These are phyloP conservation scores for Pythium monospermum DNA, from an alignment of 352 stramenopile species.

Conservation along the genomic window DNA sequence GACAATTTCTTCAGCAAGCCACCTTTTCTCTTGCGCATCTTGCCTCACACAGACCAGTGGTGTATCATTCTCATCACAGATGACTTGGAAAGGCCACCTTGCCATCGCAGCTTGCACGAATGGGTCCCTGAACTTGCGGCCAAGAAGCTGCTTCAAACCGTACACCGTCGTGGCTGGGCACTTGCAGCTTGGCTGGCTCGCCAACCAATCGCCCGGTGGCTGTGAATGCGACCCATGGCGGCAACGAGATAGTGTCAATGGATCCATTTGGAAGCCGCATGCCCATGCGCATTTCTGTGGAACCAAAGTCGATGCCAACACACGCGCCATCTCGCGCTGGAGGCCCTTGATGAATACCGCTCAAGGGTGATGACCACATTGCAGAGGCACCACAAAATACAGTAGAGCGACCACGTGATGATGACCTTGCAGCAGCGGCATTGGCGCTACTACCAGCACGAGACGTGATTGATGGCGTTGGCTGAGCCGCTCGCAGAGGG, in stretches of 20 bases:
- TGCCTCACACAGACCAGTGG: neutral
- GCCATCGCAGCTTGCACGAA: neutral
- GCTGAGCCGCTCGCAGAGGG: too few species aligned
- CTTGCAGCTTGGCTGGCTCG: neutral
- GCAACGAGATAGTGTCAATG: too few species aligned
- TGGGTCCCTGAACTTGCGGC: neutral
- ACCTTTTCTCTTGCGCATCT: neutral
- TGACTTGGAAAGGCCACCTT: neutral
- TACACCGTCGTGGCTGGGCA: neutral
- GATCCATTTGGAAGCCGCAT: too few species aligned
- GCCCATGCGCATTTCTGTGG: neutral
- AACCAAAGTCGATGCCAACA: neutral
- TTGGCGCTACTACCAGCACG: too few species aligned
- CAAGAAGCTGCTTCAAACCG: neutral
- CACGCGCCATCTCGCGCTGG: neutral
- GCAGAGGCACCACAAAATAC: too few species aligned
- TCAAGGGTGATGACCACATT: too few species aligned
- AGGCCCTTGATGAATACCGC: neutral
- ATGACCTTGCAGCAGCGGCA: too few species aligned
- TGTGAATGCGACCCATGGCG: neutral
- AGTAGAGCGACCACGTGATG: too few species aligned
- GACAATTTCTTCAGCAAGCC: neutral
- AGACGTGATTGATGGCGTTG: too few species aligned
- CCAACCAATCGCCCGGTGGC: neutral
- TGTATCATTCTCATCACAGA: neutral